Evolutionary conservation across 202 grass and related monocot genomes (phyloP).

Genomic region (Miscanthus sacchariflorus): DNA sequence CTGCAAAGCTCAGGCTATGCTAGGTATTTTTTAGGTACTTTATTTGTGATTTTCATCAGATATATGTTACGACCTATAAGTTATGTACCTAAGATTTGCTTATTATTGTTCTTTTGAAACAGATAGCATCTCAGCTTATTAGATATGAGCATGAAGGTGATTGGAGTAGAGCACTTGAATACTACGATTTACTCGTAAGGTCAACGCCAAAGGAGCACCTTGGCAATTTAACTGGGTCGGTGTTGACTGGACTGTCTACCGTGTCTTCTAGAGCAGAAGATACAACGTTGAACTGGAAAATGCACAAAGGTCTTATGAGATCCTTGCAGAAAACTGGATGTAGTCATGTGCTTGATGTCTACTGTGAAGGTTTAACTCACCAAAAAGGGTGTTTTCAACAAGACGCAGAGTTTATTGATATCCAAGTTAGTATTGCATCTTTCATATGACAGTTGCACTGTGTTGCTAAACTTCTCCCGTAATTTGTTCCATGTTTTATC

Average conservation of each 20-base stretch:
- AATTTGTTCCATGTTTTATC: slow-evolving; percentile 40
- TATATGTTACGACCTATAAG: slow-evolving; percentile 7
- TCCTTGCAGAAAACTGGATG: slow-evolving; percentile 99
- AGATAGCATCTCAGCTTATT: slow-evolving; percentile 88
- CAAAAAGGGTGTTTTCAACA: slow-evolving; percentile 70
- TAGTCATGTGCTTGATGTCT: slow-evolving; percentile 91
- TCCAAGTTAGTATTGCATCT: slow-evolving; percentile 66
- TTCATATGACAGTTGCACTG: not conserved
- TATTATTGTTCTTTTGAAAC: slow-evolving; percentile 48
- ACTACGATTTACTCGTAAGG: slow-evolving; percentile 94
- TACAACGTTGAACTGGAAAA: slow-evolving; percentile 71
- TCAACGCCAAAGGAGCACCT: slow-evolving; percentile 59
- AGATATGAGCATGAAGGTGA: slow-evolving; percentile 96
- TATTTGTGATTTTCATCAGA: slow-evolving; percentile 22
- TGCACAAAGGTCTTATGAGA: slow-evolving; percentile 91
- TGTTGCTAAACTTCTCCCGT: slow-evolving; percentile 28
- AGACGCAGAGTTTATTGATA: slow-evolving; percentile 89
- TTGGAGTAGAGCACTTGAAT: slow-evolving; percentile 91
- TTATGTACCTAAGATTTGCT: slow-evolving; percentile 32
- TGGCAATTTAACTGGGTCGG: slow-evolving; percentile 38
- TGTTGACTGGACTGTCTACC: slow-evolving; percentile 44
- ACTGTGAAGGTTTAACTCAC: slow-evolving; percentile 83
- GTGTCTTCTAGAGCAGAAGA: slow-evolving; percentile 56
- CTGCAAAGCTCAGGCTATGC: slow-evolving; percentile 13
- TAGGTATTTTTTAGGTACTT: slow-evolving; percentile 23